phyloP scores from a whole-genome alignment of 345 rosid genomes.

The Arabis hirsuta region DNA sequence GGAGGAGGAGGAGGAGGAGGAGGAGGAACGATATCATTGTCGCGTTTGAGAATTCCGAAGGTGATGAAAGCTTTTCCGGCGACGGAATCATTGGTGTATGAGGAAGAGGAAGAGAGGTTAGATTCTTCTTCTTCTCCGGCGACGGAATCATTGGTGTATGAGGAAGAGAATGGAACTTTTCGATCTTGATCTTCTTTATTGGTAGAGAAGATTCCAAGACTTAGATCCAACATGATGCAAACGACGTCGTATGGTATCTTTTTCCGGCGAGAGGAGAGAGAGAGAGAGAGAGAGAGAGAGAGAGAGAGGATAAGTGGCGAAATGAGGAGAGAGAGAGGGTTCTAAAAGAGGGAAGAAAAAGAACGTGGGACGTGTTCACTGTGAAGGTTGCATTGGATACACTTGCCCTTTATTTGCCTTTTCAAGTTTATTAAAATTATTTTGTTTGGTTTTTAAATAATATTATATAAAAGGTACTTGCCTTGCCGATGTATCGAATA shows the following conservation, averaged over 20 bases:
- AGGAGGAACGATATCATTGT: conserved; percentile 27
- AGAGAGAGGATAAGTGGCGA: conserved; percentile 38
- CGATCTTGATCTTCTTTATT: conserved; percentile 40
- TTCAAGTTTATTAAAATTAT: conserved; percentile 5
- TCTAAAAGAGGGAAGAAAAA: conserved; percentile 43
- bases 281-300: conserved; percentile 21
- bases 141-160: too few relatives aligned
- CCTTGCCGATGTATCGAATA: conserved; percentile 42
- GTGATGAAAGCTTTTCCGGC: conserved; percentile 41
- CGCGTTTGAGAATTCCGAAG: conserved; percentile 46
- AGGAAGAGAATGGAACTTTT: conserved; percentile 30
- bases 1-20: conserved; percentile 42
- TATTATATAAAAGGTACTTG: conserved; percentile 37
- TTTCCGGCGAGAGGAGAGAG: conserved; percentile 27
- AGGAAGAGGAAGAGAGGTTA: conserved; percentile 24
- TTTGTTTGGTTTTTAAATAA: background rate
- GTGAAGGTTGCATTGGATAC: conserved; percentile 44
- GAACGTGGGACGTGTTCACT: conserved; percentile 52
- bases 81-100: conserved; percentile 14
- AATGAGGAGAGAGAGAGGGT: conserved; percentile 24
- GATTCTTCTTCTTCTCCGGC: conserved; percentile 30
- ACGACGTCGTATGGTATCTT: conserved; percentile 14
- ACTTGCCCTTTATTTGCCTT: conserved; percentile 50
- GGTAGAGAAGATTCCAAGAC: conserved; percentile 38
- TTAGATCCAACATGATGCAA: conserved; percentile 42